Percentiles rank a stretch among this genome's conserved stretches.
These are phyloP conservation scores for Microstegium vimineum DNA, from an alignment of 176 grass and related monocot species.

Conservation along the genomic window DNA sequence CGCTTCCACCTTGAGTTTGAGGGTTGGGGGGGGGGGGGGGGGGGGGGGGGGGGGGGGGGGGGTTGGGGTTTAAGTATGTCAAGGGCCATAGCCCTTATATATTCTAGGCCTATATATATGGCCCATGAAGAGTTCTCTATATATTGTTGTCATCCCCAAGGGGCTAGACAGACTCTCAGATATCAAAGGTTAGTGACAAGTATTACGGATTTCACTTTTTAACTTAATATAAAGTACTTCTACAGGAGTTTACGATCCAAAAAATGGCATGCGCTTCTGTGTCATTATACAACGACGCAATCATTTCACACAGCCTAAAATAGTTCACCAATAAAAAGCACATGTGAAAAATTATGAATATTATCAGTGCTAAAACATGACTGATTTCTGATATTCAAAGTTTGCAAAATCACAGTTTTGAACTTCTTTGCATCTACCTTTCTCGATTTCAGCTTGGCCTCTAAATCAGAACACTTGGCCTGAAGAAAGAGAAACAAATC, in stretches of 20 bases:
- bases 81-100: not conserved
- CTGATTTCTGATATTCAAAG: not conserved
- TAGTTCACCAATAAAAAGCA: not conserved
- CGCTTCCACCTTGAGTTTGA: too few species aligned
- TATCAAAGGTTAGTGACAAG: not conserved
- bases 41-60: too few species aligned
- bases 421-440: slow-evolving; percentile 52
- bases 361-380: not conserved
- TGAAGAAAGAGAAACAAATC: slow-evolving; percentile 28
- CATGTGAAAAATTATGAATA: not conserved
- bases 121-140: not conserved
- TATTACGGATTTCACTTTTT: not conserved
- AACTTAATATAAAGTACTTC: not conserved
- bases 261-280: not conserved
- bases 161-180: not conserved
- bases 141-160: not conserved
- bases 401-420: slow-evolving; percentile 12
- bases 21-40: too few species aligned
- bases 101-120: not conserved
- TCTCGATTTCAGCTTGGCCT: slow-evolving; percentile 50
- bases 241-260: not conserved
- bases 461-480: slow-evolving; percentile 76
- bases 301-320: not conserved
- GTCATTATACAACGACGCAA: not conserved
- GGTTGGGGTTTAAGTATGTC: too few species aligned